Base-by-base conservation (phyloP, 306 rosid species). In the Castanea mollissima region DNA sequence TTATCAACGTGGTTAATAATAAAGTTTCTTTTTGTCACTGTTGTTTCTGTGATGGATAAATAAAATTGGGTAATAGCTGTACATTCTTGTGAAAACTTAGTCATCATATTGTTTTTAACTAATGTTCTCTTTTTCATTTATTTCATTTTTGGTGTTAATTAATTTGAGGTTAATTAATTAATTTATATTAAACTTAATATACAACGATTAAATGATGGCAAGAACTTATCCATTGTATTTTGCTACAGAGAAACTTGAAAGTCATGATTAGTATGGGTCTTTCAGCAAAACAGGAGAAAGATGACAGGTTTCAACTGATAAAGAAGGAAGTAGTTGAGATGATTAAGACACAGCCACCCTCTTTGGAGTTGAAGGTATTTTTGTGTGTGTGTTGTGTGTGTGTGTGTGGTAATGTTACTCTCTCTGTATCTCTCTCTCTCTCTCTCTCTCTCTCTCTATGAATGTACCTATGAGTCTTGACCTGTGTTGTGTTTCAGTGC, bases 271-370 rank as follows among this genome's bases (percentile, higher is more conserved):
- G 60, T 83, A 89, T 78, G 96, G 92, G 99, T 82, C 75, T 88
- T 81, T 90, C 97, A 70, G 99, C 92, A 73, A 93, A 90, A 87
- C 90, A 92, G 90, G 99, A 95, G 89, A 89, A 88, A 74, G 94
- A 96, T 80, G 87, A 88, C 81, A 88, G 92, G 88, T 93, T 91
- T 89, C 94, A 90, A 84, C 91, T 67, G 69, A 88, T 93, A 86
- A 96, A 93, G 91, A 91, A 88, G 88, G 98, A 96, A 85, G 92
- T 93, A 78, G 83, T 88, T 46, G 99, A 96, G 64, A 85, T 96
- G 93, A 90, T 96, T 83, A 90, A 88, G 89, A 63, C 80, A 55
- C 89, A 81, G 72, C 86, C 86, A 41, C 84, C 92, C 35, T 81
- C 81, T 75, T 38, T 76, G 85, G 99, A 91, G 83, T 77, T 84